Conservation (phyloP, 768 basidiomycete species). For the Rhizopogon rudus region DNA sequence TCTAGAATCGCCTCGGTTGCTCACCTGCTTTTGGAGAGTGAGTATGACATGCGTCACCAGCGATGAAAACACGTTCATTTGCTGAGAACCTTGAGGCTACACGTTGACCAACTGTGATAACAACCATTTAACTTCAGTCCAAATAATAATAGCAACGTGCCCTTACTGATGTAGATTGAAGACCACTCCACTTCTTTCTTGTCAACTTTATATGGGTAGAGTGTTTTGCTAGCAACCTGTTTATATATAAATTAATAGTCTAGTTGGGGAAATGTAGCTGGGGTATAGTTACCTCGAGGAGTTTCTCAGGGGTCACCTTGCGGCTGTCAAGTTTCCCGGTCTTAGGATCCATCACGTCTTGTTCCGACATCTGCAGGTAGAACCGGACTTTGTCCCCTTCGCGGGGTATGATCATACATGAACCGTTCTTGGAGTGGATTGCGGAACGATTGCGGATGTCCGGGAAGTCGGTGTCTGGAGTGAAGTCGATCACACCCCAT, state of each 20-base stretch:
- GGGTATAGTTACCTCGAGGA: constrained; percentile 42
- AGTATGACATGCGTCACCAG: constrained; percentile 71
- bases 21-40: constrained; percentile 63
- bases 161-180: constrained; percentile 66
- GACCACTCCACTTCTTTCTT: constrained; percentile 60
- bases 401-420: constrained; percentile 72
- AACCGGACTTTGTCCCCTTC: constrained; percentile 64
- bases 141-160: background rate
- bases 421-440: constrained; percentile 66
- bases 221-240: constrained; percentile 46
- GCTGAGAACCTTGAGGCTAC: constrained; percentile 60
- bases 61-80: constrained; percentile 65
- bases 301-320: constrained; percentile 41
- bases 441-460: constrained; percentile 62
- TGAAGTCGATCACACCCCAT: constrained; percentile 78
- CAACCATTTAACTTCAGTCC: background rate
- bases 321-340: constrained; percentile 52
- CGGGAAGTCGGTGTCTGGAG: constrained; percentile 69
- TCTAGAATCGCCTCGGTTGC: background rate
- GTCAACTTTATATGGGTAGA: constrained; percentile 51
- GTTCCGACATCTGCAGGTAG: constrained; percentile 62
- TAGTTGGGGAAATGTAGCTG: background rate
- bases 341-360: constrained; percentile 36
- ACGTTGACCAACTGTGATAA: constrained; percentile 59
- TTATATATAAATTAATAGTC: constrained; percentile 13